Conservation (phyloP, 495 filamentous ascomycete species). For the Cercophora newfieldiana region DNA sequence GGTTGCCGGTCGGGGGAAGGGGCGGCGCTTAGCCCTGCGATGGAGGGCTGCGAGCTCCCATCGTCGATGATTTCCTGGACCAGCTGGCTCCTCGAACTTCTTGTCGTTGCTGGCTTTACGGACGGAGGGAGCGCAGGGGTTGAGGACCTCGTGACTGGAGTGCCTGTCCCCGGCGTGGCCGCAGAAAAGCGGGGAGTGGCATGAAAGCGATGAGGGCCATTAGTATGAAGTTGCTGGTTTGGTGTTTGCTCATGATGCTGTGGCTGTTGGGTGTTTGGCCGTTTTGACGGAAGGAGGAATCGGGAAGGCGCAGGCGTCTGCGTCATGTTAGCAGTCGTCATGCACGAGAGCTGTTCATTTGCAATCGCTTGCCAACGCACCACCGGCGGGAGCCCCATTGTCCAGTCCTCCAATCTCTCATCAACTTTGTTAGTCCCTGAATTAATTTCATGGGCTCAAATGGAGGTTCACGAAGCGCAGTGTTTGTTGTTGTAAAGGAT, state of each 20-base stretch:
- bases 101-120: constrained; percentile 11
- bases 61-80: constrained; percentile 34
- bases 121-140: constrained; percentile 21
- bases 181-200: constrained; percentile 43
- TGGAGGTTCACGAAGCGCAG: too few relatives aligned
- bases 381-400: background rate
- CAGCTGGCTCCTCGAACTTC: constrained; percentile 14
- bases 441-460: too few relatives aligned
- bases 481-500: too few relatives aligned
- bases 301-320: constrained; percentile 47
- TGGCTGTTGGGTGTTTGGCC: constrained; percentile 29
- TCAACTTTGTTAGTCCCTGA: too few relatives aligned
- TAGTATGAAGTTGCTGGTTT: constrained; percentile 26
- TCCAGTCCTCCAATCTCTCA: too few relatives aligned
- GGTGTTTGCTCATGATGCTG: constrained; percentile 30
- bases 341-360: background rate
- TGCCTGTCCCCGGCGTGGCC: constrained; percentile 24
- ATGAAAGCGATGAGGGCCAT: constrained; percentile 38
- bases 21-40: constrained; percentile 5
- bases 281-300: constrained; percentile 40
- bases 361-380: background rate
- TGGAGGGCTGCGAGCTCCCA: constrained; percentile 23
- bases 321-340: background rate
- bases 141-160: constrained; percentile 29
- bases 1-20: constrained; percentile 1